Percentiles rank a stretch among this genome's conserved stretches.
Conservation (phyloP, 2,329 filamentous ascomycete genomes). For the Clonostachys byssicola region DNA sequence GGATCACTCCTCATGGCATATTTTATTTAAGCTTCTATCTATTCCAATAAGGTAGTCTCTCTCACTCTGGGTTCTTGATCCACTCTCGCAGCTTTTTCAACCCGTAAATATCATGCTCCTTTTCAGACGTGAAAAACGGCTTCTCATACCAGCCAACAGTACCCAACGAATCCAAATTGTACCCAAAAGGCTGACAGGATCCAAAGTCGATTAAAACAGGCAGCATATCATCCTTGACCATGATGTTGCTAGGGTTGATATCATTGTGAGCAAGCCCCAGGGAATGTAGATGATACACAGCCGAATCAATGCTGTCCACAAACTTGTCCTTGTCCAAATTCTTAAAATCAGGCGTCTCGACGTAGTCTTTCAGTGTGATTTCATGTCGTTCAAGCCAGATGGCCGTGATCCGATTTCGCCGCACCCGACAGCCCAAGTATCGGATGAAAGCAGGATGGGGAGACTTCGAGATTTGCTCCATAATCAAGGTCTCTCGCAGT, state of each 20-base stretch:
- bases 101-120: neutral
- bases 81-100: neutral
- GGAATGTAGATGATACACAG: constrained; percentile 22
- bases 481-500: neutral
- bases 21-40: too few relatives aligned
- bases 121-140: neutral
- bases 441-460: neutral
- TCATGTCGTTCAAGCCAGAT: neutral
- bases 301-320: constrained; percentile 6
- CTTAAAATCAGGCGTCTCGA: neutral
- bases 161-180: neutral
- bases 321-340: neutral
- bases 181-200: constrained; percentile 12
- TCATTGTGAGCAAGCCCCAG: constrained; percentile 26
- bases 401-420: neutral
- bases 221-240: constrained; percentile 18
- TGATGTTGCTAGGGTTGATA: constrained; percentile 23
- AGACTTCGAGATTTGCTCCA: neutral
- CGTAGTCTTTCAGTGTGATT: neutral
- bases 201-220: constrained; percentile 27
- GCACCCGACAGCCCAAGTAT: neutral
- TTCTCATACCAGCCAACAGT: constrained; percentile 1
- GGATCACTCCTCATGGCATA: too few relatives aligned
- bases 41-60: too few relatives aligned
- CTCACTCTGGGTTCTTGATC: neutral